These are phyloP conservation scores for Scheffersomyces stipitis DNA, from an alignment of 805 yeast genomes.

Conservation along the genomic window DNA sequence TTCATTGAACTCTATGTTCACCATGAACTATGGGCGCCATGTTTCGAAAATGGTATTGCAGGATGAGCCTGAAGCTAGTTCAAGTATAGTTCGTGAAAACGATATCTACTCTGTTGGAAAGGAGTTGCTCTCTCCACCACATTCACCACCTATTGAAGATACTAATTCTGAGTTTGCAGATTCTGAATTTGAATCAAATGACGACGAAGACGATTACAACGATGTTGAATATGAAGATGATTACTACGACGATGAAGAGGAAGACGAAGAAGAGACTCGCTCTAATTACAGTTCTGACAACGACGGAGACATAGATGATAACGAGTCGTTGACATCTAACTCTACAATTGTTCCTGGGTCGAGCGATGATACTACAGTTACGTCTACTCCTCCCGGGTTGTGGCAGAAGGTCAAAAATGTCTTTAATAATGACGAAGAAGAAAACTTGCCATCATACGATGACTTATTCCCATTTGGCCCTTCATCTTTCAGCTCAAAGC, in stretches of 20 bases:
- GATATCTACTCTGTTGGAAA: conserved; percentile 9
- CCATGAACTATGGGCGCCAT: conserved; percentile 38
- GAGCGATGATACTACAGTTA: conserved; percentile 1
- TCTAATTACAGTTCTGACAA: not conserved
- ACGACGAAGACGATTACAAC: conserved; percentile 21
- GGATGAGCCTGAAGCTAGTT: conserved; percentile 8
- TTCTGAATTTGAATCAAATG: conserved; percentile 35
- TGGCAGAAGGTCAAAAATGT: conserved; percentile 47
- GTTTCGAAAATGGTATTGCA: conserved; percentile 40
- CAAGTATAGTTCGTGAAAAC: conserved; percentile 2
- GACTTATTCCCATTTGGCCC: conserved; percentile 65
- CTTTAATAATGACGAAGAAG: conserved; percentile 33
- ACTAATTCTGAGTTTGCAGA: conserved; percentile 29
- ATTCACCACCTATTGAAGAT: conserved; percentile 4
- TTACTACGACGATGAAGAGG: conserved; percentile 13
- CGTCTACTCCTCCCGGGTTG: conserved; percentile 20
- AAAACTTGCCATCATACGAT: conserved; percentile 64
- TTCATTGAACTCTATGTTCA: conserved; percentile 40
- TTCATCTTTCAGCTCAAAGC: conserved; percentile 20
- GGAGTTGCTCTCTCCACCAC: conserved; percentile 4
- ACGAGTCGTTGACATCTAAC: conserved; percentile 1
- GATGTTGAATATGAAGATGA: conserved; percentile 34
- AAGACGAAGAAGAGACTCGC: conserved; percentile 2
- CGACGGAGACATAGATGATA: not conserved
- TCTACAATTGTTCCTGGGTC: conserved; percentile 3